Base-by-base conservation (phyloP, 2,329 filamentous ascomycete genomes). In the Stromatinia cepivora region DNA sequence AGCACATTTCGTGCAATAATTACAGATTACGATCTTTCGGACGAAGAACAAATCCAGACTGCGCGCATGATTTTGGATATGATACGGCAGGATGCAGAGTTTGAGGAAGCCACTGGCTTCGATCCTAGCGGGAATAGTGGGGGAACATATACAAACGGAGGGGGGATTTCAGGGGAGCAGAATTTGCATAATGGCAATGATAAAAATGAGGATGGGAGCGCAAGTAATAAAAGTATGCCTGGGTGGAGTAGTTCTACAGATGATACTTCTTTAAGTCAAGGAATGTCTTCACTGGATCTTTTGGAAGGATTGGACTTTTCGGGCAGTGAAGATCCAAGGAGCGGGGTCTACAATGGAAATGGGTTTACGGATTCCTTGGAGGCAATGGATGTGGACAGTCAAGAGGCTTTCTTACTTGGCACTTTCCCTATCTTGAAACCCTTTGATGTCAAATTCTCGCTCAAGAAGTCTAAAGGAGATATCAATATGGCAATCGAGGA, bases 401-500 rank as follows among this genome's bases (percentile, higher is more conserved):
- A 94, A 77, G 81, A 89, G 50, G 75, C 80, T 10, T 82, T 87
- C 64, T 84, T 98, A 25, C 81, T 82, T 13, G 84, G 87, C 34
- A 91, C 95, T 78, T 97, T 97, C 75, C 87, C 89, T 0, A 86
- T 84, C 0, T 82, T 94, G 54, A 89, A 88, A 59, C 81, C 81
- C 0, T 87, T 88, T 61, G 89, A 92, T 54, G 84, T 97, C 39
- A 81, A 82, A 54, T 86, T 89, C 72, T 87, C 88, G 0, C 80
- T 97, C 64, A 87, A 86, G 73, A 92, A 92, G 75, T 87, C 84
- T 42, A 84, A 86, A 15, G 87, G 89, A 0, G 87, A 92, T 73
- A 86, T 92, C 52, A 86, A 89, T 70, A 83, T 84, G 20, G 88
- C 92, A 1, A 88, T 96, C 71, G 93, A 97, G 75, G 88, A 93